Evolutionary conservation across 2,329 filamentous ascomycete genomes (phyloP), one percentile per base, ranked within the genome.

Genomic region (Ophiostoma perfectum): DNA sequence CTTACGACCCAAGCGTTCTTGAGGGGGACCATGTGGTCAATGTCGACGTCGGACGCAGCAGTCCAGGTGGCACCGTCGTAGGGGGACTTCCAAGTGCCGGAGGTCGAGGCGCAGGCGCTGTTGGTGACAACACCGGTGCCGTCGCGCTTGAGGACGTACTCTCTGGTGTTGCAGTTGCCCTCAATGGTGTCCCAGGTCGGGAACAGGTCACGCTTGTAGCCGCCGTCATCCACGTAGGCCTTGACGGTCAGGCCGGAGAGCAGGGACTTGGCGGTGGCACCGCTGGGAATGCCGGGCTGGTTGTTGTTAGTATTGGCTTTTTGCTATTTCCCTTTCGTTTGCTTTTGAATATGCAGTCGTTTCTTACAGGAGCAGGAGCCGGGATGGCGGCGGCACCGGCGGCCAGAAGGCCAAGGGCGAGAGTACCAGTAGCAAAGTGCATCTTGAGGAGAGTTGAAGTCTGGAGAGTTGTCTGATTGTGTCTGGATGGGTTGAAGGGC

Each of bases 21-120:
- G 70, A 96, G 77, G 0, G 92, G 91, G 2, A 96, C 90, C 78
- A 95, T 83, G 76, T 95, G 92, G 76, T 95, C 92, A 70, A 95
- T 94, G 73, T 94, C 90, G 0, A 95, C 77, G 73, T 93, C 89
- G 18, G 82, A 84, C 0, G 90, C 85, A 0, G 81, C 80, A 0
- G 86, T 89, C 88, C 89, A 92, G 1, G 82, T 86, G 0, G 80
- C 88, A 16, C 90, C 90, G 74, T 94, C 91, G 75, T 90, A 95
- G 0, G 90, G 89, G 47, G 85, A 88, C 55, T 76, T 78, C 91
- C 92, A 95, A 0, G 80, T 81, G 4, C 92, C 91, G 3, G 84
- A 86, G 0, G 83, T 88, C 0, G 89, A 78, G 1, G 82, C 78
- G 77, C 91, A 96, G 45, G 83, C 81, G 12, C 78, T 80, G 76